Evolutionary conservation across 257 asterid species (phyloP).

Genomic region (Nicotiana undulata): DNA sequence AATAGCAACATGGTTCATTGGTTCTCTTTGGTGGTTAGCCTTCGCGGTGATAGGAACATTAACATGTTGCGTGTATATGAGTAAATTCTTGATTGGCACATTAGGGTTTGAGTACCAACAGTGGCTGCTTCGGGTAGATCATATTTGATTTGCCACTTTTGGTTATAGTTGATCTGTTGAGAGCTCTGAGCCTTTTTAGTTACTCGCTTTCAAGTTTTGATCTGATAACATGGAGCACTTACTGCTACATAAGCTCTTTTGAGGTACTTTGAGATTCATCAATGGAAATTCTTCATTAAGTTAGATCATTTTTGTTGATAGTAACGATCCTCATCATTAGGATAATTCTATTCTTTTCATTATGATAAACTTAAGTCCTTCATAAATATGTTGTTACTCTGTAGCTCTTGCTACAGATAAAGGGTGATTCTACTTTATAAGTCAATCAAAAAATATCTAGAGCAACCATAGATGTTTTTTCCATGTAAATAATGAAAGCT

Average conservation of each 20-base stretch:
- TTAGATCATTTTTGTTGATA: conserved; percentile 1
- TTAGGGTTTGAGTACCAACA: not conserved
- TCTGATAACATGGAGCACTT: not conserved
- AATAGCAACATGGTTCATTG: not conserved
- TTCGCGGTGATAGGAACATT: not conserved
- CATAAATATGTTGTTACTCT: not conserved
- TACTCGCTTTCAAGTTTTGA: not conserved
- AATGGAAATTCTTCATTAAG: not conserved
- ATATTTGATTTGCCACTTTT: not conserved
- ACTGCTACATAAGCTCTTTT: not conserved
- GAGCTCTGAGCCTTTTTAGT: not conserved
- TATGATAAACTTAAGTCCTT: not conserved
- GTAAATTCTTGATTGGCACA: not conserved
- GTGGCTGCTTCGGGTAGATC: not conserved
- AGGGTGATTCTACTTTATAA: not conserved
- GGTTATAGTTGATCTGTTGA: not conserved
- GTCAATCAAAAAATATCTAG: not conserved
- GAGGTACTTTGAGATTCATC: conserved; percentile 3
- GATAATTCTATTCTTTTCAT: not conserved
- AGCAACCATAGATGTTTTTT: not conserved
- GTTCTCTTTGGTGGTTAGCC: not conserved
- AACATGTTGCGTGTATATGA: not conserved
- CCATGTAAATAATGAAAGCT: not conserved
- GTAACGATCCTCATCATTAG: not conserved
- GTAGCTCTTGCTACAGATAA: not conserved